Base-by-base conservation (phyloP, 1,139 yeast genomes). In the Martiniozyma asiatica region DNA sequence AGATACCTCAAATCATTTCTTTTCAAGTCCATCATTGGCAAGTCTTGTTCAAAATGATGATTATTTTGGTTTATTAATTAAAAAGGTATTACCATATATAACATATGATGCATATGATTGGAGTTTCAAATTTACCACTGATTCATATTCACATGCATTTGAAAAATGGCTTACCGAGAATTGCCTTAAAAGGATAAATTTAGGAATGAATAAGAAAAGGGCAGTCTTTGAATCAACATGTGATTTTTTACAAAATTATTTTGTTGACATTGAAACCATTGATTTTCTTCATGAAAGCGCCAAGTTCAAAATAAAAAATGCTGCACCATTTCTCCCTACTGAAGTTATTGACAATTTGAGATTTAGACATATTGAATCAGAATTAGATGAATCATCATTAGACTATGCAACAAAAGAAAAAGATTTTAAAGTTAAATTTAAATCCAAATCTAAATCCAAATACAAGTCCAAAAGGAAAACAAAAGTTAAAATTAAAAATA, bases 301-400 rank as follows among this genome's bases (percentile, higher is more conserved):
- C n/a, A n/a, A n/a, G n/a, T n/a, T n/a, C n/a, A n/a, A n/a, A n/a
- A n/a, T n/a, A n/a, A n/a, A n/a, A n/a, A n/a, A 13, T 16, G 22
- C 36, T 4, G 21, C 39, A 5, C 40, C 40, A 2, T 33, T 44
- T 16, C 32, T 42, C 8, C 47, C 49, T 5, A 20, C 18, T 11
- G 25, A 13, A 10, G 16, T 45, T 8, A 15, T 42, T n/a, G 23
- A 27, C 4, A 15, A 21, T 5, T 32, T 41, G 1, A 9, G 38
- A 1, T 25, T 14, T 4, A 25, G 25, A 10, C 43, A 37, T 30
- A n/a, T n/a, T n/a, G n/a, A n/a, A n/a, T n/a, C n/a, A n/a, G n/a
- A n/a, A n/a, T n/a, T n/a, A n/a, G n/a, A n/a, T n/a, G n/a, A n/a
- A n/a, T n/a, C n/a, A n/a, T n/a, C n/a, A n/a, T n/a, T n/a, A n/a